Conservation (phyloP, 1,284 basidiomycete species). For the Kwoniella shivajii region DNA sequence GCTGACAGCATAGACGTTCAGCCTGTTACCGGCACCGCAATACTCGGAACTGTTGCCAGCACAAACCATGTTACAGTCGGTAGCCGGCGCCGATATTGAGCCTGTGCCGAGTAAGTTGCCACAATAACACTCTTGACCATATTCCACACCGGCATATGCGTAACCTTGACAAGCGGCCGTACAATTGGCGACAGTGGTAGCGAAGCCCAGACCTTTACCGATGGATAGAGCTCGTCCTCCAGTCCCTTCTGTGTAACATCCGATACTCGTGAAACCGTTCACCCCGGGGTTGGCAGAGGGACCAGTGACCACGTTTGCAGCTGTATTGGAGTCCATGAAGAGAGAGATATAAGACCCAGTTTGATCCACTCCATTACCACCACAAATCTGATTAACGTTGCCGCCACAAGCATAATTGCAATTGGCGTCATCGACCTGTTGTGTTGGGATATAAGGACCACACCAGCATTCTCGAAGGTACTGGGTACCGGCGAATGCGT, state of each 20-base stretch:
- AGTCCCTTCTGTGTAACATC: conserved; percentile 25
- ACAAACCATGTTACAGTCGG: conserved; percentile 30
- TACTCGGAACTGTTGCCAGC: conserved; percentile 30
- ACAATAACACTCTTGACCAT: conserved; percentile 35
- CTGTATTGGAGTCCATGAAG: conserved; percentile 8
- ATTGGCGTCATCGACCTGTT: conserved; percentile 6
- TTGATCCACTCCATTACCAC: conserved; percentile 21
- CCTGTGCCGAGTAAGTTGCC: conserved; percentile 25
- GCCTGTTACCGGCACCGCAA: conserved; percentile 27
- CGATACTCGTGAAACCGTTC: conserved; percentile 22
- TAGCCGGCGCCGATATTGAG: conserved; percentile 12
- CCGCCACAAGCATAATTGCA: conserved; percentile 40
- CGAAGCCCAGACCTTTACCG: conserved; percentile 24
- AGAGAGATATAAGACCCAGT: conserved; percentile 22
- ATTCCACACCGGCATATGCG: conserved; percentile 37
- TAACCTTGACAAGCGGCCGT: conserved; percentile 20
- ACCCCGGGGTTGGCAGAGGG: conserved; percentile 16
- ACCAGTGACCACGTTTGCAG: conserved; percentile 2
- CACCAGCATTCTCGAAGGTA: conserved; percentile 38
- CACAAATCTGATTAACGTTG: conserved; percentile 29
- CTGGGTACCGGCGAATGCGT: conserved; percentile 27
- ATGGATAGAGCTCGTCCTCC: conserved; percentile 35
- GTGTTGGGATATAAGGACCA: conserved; percentile 22
- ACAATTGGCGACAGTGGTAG: conserved; percentile 21
- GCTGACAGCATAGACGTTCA: conserved; percentile 19